Evolutionary conservation across 768 basidiomycete genomes (phyloP), one percentile per base, ranked within the genome.

Genomic region (Collybiopsis luxurians): DNA sequence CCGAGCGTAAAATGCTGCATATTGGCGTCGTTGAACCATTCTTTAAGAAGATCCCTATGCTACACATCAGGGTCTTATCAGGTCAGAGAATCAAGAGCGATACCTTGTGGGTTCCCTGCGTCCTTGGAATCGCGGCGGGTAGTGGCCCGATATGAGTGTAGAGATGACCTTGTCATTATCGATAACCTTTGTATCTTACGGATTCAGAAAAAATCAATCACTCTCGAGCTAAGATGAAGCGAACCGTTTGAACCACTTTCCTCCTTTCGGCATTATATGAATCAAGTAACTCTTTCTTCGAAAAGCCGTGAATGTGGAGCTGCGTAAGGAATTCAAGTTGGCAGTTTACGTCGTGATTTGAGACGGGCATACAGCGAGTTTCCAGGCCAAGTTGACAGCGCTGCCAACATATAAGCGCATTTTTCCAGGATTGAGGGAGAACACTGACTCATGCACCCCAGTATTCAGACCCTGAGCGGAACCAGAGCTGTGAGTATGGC

Each of bases 391-490:
- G 27, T 60, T 60, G 19, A 60, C 45, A 11, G 59, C 59, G 48
- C 59, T 60, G 19, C 27, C 17, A 38, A 12, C 1, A 9, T 43
- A 40, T 28, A 3, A 39, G 15, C 19, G 10, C 19, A 4, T 12
- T 27, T 11, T 11, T 15, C 23, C 23, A 24, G 11, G 31, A 51
- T 15, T 42, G 11, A 2, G 27, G 1, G 19, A 34, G 27, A 15
- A 26, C 1, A 30, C 50, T 48, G 19, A 60, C 59, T 60, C 59
- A 21, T 60, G 59, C 15, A 60, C 36, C 15, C 59, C 59, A 23
- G 59, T 60, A 43, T 60, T 60, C 19, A 60, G 46, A 2, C 59
- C 59, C 53, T 60, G 59, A 4, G 59, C 59, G 24, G 50, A 53
- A 1, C 59, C 59, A 24, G 50, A 53, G 23, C 59, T 60, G 40